phyloP scores from a whole-genome alignment of 1,284 basidiomycete species.

The Rhodotorula sp. region DNA sequence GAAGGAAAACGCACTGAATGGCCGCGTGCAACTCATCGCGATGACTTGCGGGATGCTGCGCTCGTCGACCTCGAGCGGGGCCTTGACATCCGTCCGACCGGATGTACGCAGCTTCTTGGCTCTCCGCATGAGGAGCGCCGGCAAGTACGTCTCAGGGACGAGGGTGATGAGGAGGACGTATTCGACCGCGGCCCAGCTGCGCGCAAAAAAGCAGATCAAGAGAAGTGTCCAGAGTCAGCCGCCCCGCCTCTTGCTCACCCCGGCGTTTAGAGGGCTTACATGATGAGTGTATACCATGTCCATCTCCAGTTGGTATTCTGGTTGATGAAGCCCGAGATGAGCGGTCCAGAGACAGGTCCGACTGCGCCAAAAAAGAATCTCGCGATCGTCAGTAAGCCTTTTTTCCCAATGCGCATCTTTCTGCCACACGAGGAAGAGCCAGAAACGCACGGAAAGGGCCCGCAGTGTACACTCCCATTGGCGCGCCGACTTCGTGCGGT shows the following conservation, averaged over 20 bases:
- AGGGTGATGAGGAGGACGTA: slow-evolving; percentile 46
- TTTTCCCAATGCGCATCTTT: no score
- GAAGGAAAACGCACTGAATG: slow-evolving; percentile 63
- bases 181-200: slow-evolving; percentile 51
- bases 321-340: slow-evolving; percentile 41
- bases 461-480: slow-evolving; percentile 70
- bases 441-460: slow-evolving; percentile 21
- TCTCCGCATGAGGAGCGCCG: slow-evolving; percentile 62
- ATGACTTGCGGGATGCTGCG: slow-evolving; percentile 56
- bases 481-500: slow-evolving; percentile 64
- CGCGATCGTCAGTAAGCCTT: background rate
- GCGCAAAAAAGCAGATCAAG: background rate
- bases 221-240: slow-evolving; percentile 23
- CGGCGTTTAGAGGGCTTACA: slow-evolving; percentile 43
- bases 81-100: slow-evolving; percentile 57
- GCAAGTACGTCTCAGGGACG: slow-evolving; percentile 73
- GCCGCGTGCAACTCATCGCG: slow-evolving; percentile 60
- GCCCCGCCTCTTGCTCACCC: background rate
- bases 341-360: slow-evolving; percentile 35
- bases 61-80: slow-evolving; percentile 58
- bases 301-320: slow-evolving; percentile 69
- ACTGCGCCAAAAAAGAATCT: background rate
- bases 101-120: slow-evolving; percentile 57
- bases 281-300: slow-evolving; percentile 68
- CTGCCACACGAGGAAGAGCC: background rate